These are phyloP conservation scores for Camellia japonica DNA, from an alignment of 148 eudicot genomes.

Conservation along the genomic window DNA sequence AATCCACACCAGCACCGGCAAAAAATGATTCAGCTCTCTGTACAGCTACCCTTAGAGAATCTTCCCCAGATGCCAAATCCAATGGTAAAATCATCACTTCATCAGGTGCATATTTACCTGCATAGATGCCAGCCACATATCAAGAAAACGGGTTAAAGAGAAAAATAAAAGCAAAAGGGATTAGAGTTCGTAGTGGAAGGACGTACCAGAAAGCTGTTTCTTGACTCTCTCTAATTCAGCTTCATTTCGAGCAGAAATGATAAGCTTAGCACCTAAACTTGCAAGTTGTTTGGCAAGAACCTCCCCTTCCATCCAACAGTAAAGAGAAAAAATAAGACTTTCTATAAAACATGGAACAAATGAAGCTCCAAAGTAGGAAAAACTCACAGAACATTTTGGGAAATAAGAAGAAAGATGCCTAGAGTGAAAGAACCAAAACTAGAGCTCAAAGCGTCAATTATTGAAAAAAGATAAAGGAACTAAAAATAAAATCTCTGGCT, in stretches of 20 bases:
- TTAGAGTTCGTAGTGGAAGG: neutral
- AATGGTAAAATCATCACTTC: slow-evolving; percentile 80
- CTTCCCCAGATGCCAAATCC: slow-evolving; percentile 86
- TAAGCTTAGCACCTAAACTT: slow-evolving; percentile 84
- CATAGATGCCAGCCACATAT: neutral
- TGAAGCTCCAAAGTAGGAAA: neutral
- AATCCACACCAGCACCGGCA: slow-evolving; percentile 73
- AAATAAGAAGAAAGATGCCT: neutral
- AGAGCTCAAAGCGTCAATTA: neutral
- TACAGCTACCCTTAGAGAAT: slow-evolving; percentile 59
- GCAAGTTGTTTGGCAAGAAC: slow-evolving; percentile 85
- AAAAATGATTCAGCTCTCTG: slow-evolving; percentile 75
- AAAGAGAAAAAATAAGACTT: slow-evolving; percentile 14
- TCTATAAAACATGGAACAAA: neutral
- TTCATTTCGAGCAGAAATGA: slow-evolving; percentile 87
- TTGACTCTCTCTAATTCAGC: slow-evolving; percentile 80
- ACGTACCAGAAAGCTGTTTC: slow-evolving; percentile 63
- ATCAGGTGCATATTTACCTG: slow-evolving; percentile 83
- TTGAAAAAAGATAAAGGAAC: neutral
- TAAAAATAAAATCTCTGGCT: neutral
- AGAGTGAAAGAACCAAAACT: neutral
- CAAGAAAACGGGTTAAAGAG: neutral
- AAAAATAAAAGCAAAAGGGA: neutral
- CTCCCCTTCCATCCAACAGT: slow-evolving; percentile 55
- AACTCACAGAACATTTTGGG: neutral